Evolutionary conservation across 805 yeast species (phyloP), one percentile per base, ranked within the genome.

Genomic region (Zygoascus biomembranicola): DNA sequence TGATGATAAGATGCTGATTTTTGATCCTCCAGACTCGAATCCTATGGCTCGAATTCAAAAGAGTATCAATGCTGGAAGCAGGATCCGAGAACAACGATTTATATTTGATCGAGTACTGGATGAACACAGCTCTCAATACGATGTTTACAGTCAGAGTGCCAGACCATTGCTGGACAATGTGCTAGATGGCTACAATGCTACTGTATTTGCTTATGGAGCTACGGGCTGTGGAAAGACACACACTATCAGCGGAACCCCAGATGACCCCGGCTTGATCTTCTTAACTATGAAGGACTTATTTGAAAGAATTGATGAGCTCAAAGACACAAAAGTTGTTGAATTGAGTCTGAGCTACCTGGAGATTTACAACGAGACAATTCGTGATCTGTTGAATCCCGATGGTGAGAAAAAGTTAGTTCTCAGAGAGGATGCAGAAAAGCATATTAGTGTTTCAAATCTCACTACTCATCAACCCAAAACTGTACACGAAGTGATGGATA

Each of bases 191-290:
- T 87, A 73, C 68, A 90, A 92, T 66, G 84, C 96, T 5, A 89
- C 97, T 0, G 88, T 90, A 0, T 90, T 90, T 72, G 97, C 98
- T 0, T 90, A 90, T 66, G 98, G 98, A 1, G 73, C 98, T 31
- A 90, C 98, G 0, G 98, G 98, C 0, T 90, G 97, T 68, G 98
- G 98, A n/a, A 90, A 90, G 65, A 90, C 97, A 0, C 89, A 85
- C 66, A 90, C 98, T 0, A 86, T 90, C 32, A 79, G 85, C 65
- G 97, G 97, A 0, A 77, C 83, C 0, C 76, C 81, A 0, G 78
- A 78, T 1, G 70, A 77, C 26, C 96, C 96, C 0, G 97, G 96
- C 0, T 78, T 90, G 13, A 85, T 89, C 0, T 87, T 83, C 61
- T 69, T 84, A 43, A 84, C 96, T 0, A 82, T 88, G 84, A 74